Conservation (phyloP, 2,329 filamentous ascomycete genomes). For the Colletotrichum musicola region DNA sequence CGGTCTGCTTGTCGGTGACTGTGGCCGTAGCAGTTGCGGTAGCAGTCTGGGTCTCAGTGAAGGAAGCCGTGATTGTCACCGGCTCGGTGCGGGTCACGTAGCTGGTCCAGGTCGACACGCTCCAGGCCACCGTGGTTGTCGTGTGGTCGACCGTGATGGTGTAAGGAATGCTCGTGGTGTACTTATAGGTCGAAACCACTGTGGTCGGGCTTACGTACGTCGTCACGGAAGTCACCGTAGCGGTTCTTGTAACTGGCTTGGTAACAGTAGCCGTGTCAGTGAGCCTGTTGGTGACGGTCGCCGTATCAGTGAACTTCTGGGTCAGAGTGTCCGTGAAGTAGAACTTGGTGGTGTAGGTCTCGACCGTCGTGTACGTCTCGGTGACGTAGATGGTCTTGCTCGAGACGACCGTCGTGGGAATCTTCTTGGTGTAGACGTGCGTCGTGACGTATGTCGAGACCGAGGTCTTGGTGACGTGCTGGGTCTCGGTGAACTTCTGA, state of each 20-base stretch:
- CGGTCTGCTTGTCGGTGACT: conserved; percentile 27
- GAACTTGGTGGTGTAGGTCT: conserved; percentile 27
- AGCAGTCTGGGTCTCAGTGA: conserved; percentile 30
- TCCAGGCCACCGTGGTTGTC: conserved; percentile 28
- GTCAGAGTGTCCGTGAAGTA: conserved; percentile 34
- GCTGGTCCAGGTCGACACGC: conserved; percentile 25
- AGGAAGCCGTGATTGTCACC: conserved; percentile 36
- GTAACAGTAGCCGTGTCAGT: conserved; percentile 26
- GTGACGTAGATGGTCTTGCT: conserved; percentile 33
- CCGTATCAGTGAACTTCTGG: conserved; percentile 22
- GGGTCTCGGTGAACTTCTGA: conserved; percentile 27
- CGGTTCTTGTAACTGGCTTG: conserved; percentile 36
- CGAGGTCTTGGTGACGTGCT: conserved; percentile 31
- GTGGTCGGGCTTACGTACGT: conserved; percentile 33
- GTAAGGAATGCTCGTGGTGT: conserved; percentile 36
- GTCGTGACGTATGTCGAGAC: conserved; percentile 34
- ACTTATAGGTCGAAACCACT: conserved; percentile 31
- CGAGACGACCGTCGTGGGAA: conserved; percentile 36
- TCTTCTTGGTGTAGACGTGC: conserved; percentile 18
- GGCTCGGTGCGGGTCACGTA: conserved; percentile 14
- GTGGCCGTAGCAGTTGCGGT: conserved; percentile 34
- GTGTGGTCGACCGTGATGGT: conserved; percentile 35
- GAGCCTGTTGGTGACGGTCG: conserved; percentile 16
- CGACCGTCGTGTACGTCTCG: conserved; percentile 29
- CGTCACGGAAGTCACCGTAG: conserved; percentile 19